Evolutionary conservation across 805 yeast species (phyloP).

Genomic region (Pichia nakasei): DNA sequence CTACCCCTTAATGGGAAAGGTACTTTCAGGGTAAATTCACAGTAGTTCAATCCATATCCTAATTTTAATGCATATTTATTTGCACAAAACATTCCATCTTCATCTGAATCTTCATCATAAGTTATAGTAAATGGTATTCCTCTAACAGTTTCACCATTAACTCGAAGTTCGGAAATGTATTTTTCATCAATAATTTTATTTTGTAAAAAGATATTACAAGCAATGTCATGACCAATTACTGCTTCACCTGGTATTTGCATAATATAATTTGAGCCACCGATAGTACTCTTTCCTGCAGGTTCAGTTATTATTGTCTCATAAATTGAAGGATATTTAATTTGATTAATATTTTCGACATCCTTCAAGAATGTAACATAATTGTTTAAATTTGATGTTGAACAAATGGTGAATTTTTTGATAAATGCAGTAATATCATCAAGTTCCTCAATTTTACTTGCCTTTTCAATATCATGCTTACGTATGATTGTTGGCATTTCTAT

Average conservation of each 20-base stretch:
- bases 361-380: slow-evolving; percentile 1
- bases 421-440: slow-evolving; percentile 26
- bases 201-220: slow-evolving; percentile 36
- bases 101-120: slow-evolving; percentile 21
- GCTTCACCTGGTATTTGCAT: slow-evolving; percentile 40
- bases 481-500: slow-evolving; percentile 17
- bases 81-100: slow-evolving; percentile 20
- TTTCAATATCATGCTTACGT: slow-evolving; percentile 17
- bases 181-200: slow-evolving; percentile 31
- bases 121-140: slow-evolving; percentile 34
- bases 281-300: slow-evolving; percentile 26
- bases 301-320: slow-evolving; percentile 24
- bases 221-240: slow-evolving; percentile 32
- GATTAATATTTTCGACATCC: not conserved
- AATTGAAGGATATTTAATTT: not conserved
- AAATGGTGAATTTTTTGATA: slow-evolving; percentile 30
- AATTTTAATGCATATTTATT: slow-evolving; percentile 28
- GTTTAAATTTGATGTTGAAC: slow-evolving; percentile 23
- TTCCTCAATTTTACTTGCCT: slow-evolving; percentile 14
- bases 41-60: slow-evolving; percentile 37
- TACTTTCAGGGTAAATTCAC: slow-evolving; percentile 29
- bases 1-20: slow-evolving; percentile 16
- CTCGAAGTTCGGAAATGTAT: slow-evolving; percentile 30
- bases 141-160: slow-evolving; percentile 37
- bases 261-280: slow-evolving; percentile 31